Percentiles rank a stretch among this genome's conserved stretches.
phyloP scores from a whole-genome alignment of 176 grass and related monocot species.

The Luzula sylvatica region DNA sequence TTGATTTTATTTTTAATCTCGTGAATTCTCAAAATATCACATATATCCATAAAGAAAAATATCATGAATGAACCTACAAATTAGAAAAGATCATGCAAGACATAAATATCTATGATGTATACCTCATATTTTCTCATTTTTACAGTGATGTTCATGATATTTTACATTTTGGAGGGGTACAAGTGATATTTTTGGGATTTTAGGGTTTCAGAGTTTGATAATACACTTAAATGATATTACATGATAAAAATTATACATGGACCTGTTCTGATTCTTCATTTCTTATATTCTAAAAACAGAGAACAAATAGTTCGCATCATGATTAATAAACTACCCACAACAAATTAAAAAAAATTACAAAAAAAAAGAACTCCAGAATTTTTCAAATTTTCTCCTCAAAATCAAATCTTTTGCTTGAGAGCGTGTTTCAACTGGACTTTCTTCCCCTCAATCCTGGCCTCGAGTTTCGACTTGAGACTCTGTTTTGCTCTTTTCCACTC shows the following conservation, averaged over 20 bases:
- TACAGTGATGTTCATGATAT: not conserved
- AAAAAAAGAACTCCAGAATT: not conserved
- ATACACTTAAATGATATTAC: constrained; percentile 1
- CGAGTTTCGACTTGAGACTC: constrained; percentile 53
- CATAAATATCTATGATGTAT: no score
- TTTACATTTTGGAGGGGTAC: not conserved
- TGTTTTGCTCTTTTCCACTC: constrained; percentile 48
- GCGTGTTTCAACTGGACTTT: constrained; percentile 64
- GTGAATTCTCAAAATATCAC: no score
- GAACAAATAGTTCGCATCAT: constrained; percentile 11
- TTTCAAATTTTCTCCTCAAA: not conserved
- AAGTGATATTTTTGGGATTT: not conserved
- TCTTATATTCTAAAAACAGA: constrained; percentile 9
- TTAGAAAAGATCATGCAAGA: no score
- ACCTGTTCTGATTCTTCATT: not conserved
- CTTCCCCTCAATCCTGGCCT: constrained; percentile 37
- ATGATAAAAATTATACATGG: constrained; percentile 13
- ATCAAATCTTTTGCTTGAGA: constrained; percentile 62
- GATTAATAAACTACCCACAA: not conserved
- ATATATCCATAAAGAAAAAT: no score
- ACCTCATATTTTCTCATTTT: no score
- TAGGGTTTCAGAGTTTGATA: not conserved
- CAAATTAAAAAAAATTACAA: not conserved
- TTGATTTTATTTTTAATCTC: no score
- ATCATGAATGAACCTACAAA: no score